phyloP scores from a whole-genome alignment of 345 rosid species.

The Erucastrum elatum region DNA sequence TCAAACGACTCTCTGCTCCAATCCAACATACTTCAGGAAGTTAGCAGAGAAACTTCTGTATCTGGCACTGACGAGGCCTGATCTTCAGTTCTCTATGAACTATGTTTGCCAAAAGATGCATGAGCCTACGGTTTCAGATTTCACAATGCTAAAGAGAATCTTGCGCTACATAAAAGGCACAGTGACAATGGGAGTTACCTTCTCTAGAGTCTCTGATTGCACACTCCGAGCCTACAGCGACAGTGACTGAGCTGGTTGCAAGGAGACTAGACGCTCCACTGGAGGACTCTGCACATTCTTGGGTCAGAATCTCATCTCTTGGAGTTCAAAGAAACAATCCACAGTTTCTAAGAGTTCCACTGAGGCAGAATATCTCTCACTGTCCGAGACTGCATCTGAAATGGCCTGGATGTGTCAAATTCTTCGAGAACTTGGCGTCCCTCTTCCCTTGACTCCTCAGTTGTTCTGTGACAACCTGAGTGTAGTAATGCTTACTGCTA shows the following conservation, averaged over 20 bases:
- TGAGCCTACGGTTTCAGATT: neutral
- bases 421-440: too few relatives aligned
- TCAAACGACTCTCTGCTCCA: neutral
- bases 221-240: neutral
- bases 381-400: neutral
- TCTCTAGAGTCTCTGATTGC: neutral
- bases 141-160: neutral
- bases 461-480: too few relatives aligned
- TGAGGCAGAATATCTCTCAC: neutral
- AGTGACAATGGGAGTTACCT: neutral
- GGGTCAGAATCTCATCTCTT: neutral
- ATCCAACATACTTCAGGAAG: neutral
- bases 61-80: neutral
- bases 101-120: neutral
- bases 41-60: neutral
- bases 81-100: neutral
- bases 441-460: too few relatives aligned
- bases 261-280: neutral
- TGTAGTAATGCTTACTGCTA: neutral
- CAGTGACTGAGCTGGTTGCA: neutral
- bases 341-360: neutral
- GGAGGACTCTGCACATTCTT: neutral
- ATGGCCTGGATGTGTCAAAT: neutral
- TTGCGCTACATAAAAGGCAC: too few relatives aligned
- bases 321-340: neutral